phyloP scores from a whole-genome alignment of 2,329 filamentous ascomycete species.

The Mycosphaerelloides madeirae region DNA sequence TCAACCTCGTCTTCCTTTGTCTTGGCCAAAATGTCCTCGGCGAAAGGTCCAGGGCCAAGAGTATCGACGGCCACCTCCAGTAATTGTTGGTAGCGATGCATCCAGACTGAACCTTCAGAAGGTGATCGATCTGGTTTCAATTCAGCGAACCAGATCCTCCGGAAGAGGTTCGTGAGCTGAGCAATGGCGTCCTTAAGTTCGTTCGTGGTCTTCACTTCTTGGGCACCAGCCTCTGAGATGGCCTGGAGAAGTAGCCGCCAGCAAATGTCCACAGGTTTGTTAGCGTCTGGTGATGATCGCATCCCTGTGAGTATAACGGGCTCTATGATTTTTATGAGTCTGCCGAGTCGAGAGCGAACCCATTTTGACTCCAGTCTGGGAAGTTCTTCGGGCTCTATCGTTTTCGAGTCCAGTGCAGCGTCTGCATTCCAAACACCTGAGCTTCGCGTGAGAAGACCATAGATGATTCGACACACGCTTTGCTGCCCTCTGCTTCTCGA shows the following conservation, averaged over 20 bases:
- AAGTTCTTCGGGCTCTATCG: slow-evolving; percentile 66
- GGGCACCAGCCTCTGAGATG: slow-evolving; percentile 64
- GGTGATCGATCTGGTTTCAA: slow-evolving; percentile 2
- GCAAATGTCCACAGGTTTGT: slow-evolving; percentile 22
- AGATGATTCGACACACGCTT: slow-evolving; percentile 65
- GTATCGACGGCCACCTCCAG: slow-evolving; percentile 44
- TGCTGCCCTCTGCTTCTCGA: slow-evolving; percentile 48
- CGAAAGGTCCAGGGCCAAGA: slow-evolving; percentile 49
- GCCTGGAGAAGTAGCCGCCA: slow-evolving; percentile 53
- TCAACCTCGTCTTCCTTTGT: slow-evolving; percentile 58
- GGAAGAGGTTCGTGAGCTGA: slow-evolving; percentile 63
- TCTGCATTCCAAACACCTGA: slow-evolving; percentile 67
- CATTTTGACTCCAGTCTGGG: slow-evolving; percentile 80
- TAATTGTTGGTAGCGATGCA: slow-evolving; percentile 18
- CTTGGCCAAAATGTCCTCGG: slow-evolving; percentile 45
- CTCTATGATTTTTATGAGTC: slow-evolving; percentile 61
- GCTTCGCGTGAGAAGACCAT: slow-evolving; percentile 64
- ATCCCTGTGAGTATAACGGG: slow-evolving; percentile 48
- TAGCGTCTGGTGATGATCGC: slow-evolving; percentile 34
- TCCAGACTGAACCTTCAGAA: slow-evolving; percentile 13
- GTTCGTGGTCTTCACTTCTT: slow-evolving; percentile 83
- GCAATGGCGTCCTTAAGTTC: slow-evolving; percentile 80
- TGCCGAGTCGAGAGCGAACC: slow-evolving; percentile 67
- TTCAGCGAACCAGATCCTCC: slow-evolving; percentile 58
- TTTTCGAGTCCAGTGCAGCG: slow-evolving; percentile 53